phyloP scores from a whole-genome alignment of 148 eudicot genomes.

The Agrostemma githago region DNA sequence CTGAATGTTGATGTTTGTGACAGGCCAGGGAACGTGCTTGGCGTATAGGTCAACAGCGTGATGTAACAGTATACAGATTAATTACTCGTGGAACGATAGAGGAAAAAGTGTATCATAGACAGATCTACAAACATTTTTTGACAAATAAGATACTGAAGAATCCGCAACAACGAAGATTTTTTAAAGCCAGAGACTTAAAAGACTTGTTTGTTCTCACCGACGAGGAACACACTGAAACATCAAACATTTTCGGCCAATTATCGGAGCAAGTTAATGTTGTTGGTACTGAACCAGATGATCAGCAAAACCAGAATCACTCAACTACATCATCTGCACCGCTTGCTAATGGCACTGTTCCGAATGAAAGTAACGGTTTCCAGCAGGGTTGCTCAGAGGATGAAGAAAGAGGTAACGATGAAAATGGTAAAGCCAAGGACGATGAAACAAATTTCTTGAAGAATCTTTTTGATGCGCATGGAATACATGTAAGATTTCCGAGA shows the following conservation, averaged over 20 bases:
- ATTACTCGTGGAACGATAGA: constrained; percentile 96
- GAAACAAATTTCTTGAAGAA: constrained; percentile 66
- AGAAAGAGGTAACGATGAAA: constrained; percentile 41
- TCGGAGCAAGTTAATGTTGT: constrained; percentile 69
- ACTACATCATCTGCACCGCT: constrained; percentile 19
- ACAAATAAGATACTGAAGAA: constrained; percentile 93
- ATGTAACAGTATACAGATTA: constrained; percentile 81
- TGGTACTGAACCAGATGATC: constrained; percentile 41
- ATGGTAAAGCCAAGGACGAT: constrained; percentile 42
- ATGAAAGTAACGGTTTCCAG: constrained; percentile 22
- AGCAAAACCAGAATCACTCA: constrained; percentile 27
- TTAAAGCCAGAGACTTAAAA: constrained; percentile 88
- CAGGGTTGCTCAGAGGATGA: constrained; percentile 25
- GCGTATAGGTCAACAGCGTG: constrained; percentile 95
- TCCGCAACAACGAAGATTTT: constrained; percentile 94
- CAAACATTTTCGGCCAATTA: constrained; percentile 72
- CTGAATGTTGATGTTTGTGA: constrained; percentile 23
- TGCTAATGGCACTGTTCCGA: constrained; percentile 26
- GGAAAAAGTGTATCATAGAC: constrained; percentile 97
- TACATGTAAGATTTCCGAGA: constrained; percentile 65
- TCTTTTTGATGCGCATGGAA: constrained; percentile 92
- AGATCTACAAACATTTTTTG: constrained; percentile 89
- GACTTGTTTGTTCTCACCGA: constrained; percentile 79
- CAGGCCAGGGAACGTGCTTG: constrained; percentile 99
- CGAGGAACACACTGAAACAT: constrained; percentile 75